Base-by-base conservation (phyloP, 202 grass and related monocot species). In the Carex sylvatica region DNA sequence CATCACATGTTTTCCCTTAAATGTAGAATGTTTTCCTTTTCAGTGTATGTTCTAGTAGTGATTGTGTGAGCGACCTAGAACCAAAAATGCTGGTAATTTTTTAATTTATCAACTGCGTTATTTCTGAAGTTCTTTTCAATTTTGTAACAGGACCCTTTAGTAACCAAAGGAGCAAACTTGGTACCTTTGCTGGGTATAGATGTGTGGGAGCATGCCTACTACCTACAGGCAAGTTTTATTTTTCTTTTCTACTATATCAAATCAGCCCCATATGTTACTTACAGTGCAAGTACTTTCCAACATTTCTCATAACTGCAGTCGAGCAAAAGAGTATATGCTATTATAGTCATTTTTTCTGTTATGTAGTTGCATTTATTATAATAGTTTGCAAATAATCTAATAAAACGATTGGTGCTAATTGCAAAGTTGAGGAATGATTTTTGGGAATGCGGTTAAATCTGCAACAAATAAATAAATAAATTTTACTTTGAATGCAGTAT, bases 121-220 rank as follows among this genome's bases (percentile, higher is more conserved):
- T 61, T 31, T 62, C 61, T 36, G 24, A 74, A 65, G 56, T n/a
- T 85, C 11, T 42, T 61, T 82, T 19, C 49, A 12, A 35, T 35
- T 23, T 80, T 65, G 7, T 53, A 38, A 60, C 78, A 99, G 96
- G 96, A 95, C 55, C 89, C 92, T 83, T 54, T 99, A 65, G 91
- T 99, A 76, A 92, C 91, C 28, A 95, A 99, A 89, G 92, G 92
- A 24, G 86, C 86, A 88, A 91, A 36, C 72, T 86, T 99, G 54
- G 68, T 93, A 85, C 89, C 96, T 67, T 92, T 99, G 74, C 81
- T 99, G 54, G 96, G 96, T 24, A 92, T 99, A 83, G 96, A 99
- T 92, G 96, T 95, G 51, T 99, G 96, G 96, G 96, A 99, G 82
- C 96, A 99, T 82, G 96, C 96, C 0, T 99, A 99, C 88, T 99